Percentiles rank a stretch among this genome's conserved stretches.
These are phyloP conservation scores for Fusarium xyrophilum DNA, from an alignment of 2,329 filamentous ascomycete genomes.

Conservation along the genomic window DNA sequence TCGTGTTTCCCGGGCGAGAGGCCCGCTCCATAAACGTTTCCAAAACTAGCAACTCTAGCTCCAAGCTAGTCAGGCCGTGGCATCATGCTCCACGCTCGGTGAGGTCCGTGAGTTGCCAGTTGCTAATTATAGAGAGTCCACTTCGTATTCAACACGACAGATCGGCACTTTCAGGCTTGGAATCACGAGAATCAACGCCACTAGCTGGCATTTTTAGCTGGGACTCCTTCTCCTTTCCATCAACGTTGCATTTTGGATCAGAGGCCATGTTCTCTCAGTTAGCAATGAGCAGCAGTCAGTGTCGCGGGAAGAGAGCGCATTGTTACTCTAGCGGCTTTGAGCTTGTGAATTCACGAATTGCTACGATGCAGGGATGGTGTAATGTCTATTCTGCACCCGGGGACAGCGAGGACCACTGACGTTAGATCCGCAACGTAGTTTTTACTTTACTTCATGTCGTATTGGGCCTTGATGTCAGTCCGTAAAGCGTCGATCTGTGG, in stretches of 20 bases:
- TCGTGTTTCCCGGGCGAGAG: not conserved
- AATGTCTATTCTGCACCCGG: not conserved
- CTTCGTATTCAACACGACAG: not conserved
- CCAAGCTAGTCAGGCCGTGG: not conserved
- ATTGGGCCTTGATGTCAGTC: not conserved
- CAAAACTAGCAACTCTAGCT: rapidly evolving
- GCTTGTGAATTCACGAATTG: not conserved
- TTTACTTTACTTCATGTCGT: conserved; percentile 9
- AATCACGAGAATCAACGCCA: conserved; percentile 2
- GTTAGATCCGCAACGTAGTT: not conserved
- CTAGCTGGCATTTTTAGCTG: not conserved
- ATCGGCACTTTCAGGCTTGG: conserved; percentile 2
- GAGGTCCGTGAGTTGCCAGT: not conserved
- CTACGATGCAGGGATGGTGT: not conserved
- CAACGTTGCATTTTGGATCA: conserved; percentile 13
- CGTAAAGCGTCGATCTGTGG: conserved; percentile 19
- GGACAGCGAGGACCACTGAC: not conserved
- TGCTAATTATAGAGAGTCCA: conserved; percentile 25
- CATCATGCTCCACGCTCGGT: not conserved
- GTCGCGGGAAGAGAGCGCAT: not conserved
- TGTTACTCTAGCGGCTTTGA: not conserved
- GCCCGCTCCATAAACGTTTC: not conserved
- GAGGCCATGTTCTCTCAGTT: not conserved
- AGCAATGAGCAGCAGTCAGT: not conserved
- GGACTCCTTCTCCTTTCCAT: not conserved